Percentiles rank a stretch among this genome's conserved stretches.
Evolutionary conservation across 306 rosid genomes (phyloP).

Genomic region (Cucurbita ficifolia): DNA sequence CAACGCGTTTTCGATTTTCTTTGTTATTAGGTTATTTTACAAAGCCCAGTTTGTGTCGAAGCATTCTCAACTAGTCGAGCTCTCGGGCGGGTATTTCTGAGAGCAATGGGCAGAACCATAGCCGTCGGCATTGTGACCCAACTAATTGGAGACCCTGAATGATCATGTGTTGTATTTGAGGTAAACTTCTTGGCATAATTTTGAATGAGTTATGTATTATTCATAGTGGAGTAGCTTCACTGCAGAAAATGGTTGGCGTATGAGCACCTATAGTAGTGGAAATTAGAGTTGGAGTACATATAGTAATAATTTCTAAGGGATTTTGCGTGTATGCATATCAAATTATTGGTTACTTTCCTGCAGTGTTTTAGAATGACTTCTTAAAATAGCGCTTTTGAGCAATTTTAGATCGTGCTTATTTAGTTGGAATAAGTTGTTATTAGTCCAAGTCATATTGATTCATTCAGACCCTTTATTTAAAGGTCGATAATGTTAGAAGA

Average conservation of each 20-base stretch:
- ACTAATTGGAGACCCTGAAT: conserved; percentile 36
- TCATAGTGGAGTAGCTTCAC: neutral
- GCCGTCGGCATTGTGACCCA: conserved; percentile 72
- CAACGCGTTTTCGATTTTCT: neutral
- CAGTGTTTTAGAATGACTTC: neutral
- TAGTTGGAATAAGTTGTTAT: too few species aligned
- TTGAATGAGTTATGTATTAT: neutral
- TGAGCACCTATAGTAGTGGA: neutral
- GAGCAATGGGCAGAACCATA: conserved; percentile 69
- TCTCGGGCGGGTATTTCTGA: conserved; percentile 71
- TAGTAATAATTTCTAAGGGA: neutral
- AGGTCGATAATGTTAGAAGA: too few species aligned
- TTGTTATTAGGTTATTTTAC: conserved; percentile 48
- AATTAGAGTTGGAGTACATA: neutral
- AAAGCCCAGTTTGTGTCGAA: conserved; percentile 59
- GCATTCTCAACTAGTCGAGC: conserved; percentile 57
- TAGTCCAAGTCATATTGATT: too few species aligned
- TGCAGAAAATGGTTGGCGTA: neutral
- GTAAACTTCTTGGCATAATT: neutral
- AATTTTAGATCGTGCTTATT: too few species aligned
- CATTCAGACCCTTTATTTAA: too few species aligned
- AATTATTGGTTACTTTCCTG: neutral
- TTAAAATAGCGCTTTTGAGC: neutral
- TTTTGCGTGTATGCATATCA: neutral
- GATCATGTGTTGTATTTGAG: neutral